phyloP scores from a whole-genome alignment of 352 stramenopile genomes.

The Pythium brachiatum region DNA sequence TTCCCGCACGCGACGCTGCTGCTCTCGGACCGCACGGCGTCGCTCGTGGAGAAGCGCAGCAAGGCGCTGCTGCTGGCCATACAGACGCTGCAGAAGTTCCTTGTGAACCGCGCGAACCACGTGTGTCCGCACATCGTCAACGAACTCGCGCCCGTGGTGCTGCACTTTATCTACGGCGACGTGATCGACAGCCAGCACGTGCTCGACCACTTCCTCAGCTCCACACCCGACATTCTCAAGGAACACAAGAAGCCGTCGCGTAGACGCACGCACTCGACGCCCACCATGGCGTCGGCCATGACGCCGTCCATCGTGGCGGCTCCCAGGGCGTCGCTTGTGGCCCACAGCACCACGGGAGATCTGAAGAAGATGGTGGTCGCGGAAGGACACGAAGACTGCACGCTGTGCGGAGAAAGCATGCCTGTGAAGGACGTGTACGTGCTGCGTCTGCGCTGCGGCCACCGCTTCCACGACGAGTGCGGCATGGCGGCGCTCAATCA shows the following conservation, averaged over 20 bases:
- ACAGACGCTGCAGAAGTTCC: slow-evolving; percentile 34
- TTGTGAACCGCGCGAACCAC: slow-evolving; percentile 41
- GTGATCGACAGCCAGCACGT: slow-evolving; percentile 15
- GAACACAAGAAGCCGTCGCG: background rate
- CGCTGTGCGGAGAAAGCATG: slow-evolving; percentile 15
- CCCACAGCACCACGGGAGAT: background rate
- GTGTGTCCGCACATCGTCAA: slow-evolving; percentile 31
- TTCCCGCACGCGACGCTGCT: slow-evolving; percentile 35
- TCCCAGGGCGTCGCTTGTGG: background rate
- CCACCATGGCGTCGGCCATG: background rate
- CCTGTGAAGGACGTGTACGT: slow-evolving; percentile 28
- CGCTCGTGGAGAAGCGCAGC: slow-evolving; percentile 30
- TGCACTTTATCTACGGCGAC: slow-evolving; percentile 33
- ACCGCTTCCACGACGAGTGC: slow-evolving; percentile 73
- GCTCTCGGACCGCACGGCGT: slow-evolving; percentile 9
- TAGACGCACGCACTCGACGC: slow-evolving; percentile 7
- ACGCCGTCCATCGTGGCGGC: background rate
- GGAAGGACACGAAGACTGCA: background rate
- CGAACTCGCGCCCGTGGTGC: slow-evolving; percentile 25
- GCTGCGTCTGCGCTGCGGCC: slow-evolving; percentile 48
- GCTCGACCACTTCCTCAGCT: slow-evolving; percentile 11
- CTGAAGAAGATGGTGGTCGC: background rate
- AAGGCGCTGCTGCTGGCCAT: slow-evolving; percentile 39
- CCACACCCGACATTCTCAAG: background rate
- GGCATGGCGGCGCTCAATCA: slow-evolving; percentile 60